Base-by-base conservation (phyloP, 2,329 filamentous ascomycete genomes). In the Pseudogymnoascus sp. region DNA sequence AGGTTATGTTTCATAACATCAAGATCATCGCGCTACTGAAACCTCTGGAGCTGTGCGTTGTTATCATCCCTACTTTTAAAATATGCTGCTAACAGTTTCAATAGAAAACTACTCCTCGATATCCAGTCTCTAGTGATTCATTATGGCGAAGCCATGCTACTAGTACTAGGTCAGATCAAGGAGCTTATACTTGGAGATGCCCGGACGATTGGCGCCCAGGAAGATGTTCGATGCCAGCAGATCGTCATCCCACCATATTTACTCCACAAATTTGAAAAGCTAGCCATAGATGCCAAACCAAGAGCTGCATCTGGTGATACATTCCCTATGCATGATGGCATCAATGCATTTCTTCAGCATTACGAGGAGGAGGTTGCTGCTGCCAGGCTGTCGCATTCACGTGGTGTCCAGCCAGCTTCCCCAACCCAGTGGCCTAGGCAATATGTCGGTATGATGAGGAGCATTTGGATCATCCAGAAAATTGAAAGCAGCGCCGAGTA, bases 1-100 rank as follows among this genome's bases (percentile, higher is more conserved):
- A 66, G 39, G 36, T 68, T 6, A 62, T 64, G 5, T 62, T 63
- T 10, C 67, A 66, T 57, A 68, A 67, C 36, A 59, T 63, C 16
- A 67, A 67, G 60, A 66, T 68, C 10, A 45, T 42, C 5, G 61
- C 64, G 16, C 60, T 68, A 11, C 18, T 68, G 11, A 66, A 64
- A 45, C 66, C 67, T 40, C 61, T 68, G 3, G 67, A 68, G 29
- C 39, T 68, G 18, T 57, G 16, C 10, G 51, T 57, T 18, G 1
- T 26, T 21, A 18, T 21, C 5, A 12, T 36, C 12, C 16, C 29
- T 18, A 14, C 5, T 18, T 57, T 7, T 18, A 36, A 34, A 26
- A 57, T 5, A 34, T 34, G 29, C n/a, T 36, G 10, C 51, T 57
- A 34, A 57, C 51, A 18, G 16, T 34, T 14, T 14, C 29, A 14